Conservation (phyloP, 257 asterid species). For the Thymus quinquecostatus region DNA sequence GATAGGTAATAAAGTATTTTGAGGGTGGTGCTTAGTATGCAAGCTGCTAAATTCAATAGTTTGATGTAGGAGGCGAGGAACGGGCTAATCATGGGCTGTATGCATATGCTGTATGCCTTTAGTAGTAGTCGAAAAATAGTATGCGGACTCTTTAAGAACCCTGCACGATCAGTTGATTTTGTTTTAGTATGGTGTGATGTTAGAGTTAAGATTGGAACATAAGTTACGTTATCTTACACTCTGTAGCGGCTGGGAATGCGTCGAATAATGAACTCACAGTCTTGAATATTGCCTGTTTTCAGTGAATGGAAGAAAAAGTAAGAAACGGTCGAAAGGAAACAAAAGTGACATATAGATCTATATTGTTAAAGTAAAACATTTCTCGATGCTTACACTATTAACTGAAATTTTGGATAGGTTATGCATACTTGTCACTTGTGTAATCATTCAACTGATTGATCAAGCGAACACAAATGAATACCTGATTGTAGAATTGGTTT, state of each 20-base stretch:
- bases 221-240: constrained; percentile 48
- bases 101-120: constrained; percentile 40
- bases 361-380: background rate
- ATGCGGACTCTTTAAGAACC: constrained; percentile 61
- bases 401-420: background rate
- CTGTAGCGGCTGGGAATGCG: constrained; percentile 70
- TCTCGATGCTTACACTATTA: background rate
- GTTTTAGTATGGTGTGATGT: constrained; percentile 20
- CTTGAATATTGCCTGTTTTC: constrained; percentile 59
- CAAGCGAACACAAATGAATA: background rate
- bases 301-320: background rate
- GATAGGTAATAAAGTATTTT: constrained; percentile 42
- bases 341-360: background rate
- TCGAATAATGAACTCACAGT: constrained; percentile 56
- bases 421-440: constrained; percentile 6
- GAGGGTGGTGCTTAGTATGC: constrained; percentile 44
- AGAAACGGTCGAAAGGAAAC: background rate
- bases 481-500: background rate
- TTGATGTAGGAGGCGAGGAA: constrained; percentile 58
- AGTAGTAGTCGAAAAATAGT: constrained; percentile 47
- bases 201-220: background rate
- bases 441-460: background rate
- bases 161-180: constrained; percentile 46
- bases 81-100: constrained; percentile 54
- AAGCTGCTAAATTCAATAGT: constrained; percentile 44